phyloP scores from a whole-genome alignment of 805 yeast genomes.

The Wickerhamiella occidentalis region DNA sequence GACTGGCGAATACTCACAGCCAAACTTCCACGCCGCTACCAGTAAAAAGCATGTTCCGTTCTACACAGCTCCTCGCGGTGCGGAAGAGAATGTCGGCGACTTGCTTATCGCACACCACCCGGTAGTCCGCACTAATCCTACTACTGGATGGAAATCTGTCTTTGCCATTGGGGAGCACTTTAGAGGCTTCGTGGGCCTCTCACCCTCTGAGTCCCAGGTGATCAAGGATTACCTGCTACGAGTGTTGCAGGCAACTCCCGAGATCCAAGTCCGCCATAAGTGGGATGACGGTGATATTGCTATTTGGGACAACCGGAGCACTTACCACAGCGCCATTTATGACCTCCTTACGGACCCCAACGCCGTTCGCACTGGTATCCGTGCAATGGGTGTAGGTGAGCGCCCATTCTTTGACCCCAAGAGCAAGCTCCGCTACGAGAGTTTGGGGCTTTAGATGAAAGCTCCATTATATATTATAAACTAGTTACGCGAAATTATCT shows the following conservation, averaged over 20 bases:
- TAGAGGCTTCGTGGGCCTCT: slow-evolving; percentile 38
- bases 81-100: slow-evolving; percentile 24
- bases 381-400: slow-evolving; percentile 21
- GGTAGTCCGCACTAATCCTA: slow-evolving; percentile 51
- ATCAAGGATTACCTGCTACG: slow-evolving; percentile 32
- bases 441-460: no score
- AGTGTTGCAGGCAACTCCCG: slow-evolving; percentile 15
- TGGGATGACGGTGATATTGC: slow-evolving; percentile 45
- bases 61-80: slow-evolving; percentile 22
- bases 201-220: slow-evolving; percentile 36
- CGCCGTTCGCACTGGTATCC: slow-evolving; percentile 18
- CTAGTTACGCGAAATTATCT: no score
- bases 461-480: no score
- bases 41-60: slow-evolving; percentile 5
- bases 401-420: slow-evolving; percentile 19
- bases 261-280: slow-evolving; percentile 30
- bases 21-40: slow-evolving; percentile 3
- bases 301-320: slow-evolving; percentile 48
- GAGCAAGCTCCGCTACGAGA: slow-evolving; percentile 22
- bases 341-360: slow-evolving; percentile 9
- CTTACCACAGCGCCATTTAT: slow-evolving; percentile 37
- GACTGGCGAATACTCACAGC: slow-evolving; percentile 11
- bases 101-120: slow-evolving; percentile 36
- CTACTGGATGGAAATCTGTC: slow-evolving; percentile 49
- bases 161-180: slow-evolving; percentile 21